Base-by-base conservation (phyloP, 441 rosid species). In the Adansonia grandidieri region DNA sequence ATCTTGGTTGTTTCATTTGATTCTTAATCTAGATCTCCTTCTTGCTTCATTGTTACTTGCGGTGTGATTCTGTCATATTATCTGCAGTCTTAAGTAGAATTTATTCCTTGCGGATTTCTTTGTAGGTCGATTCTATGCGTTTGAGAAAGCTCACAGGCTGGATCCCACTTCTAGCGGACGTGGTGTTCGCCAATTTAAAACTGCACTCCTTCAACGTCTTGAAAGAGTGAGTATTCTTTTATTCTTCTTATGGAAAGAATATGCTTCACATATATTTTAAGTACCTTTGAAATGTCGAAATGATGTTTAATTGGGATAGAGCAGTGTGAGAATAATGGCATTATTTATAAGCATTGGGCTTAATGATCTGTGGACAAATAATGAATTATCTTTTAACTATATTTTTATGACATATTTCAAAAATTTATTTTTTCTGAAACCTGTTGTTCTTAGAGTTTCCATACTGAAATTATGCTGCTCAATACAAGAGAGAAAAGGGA, bases 181-280 rank as follows among this genome's bases (percentile, higher is more conserved):
- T 71, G 98, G 99, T 80, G 99, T 96, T 84, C 95, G 98, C 22
- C 99, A 96, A 79, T 96, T 96, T 82, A 96, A 94, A 87, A 96
- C 98, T 78, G 98, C 99, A 10, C 97, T 96, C 9, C 92, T 96
- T 76, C 99, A 96, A 77, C 99, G 98, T 77, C 96, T 96, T 66
- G 98, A 93, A 85, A 91, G 95, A 90, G 99, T 94, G 80, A 85
- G 92, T 47, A 8, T 60, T 68, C 9, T 77, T 73, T 4, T 71
- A 37, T 37, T 37, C 42, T 14, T 11, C 22, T 45, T 50, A 56
- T 56, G n/a, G 40, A 56, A 56, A 40, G 50, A 19, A 54, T 56
- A 17, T 72, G 47, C 28, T 72, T 56, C 9, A 50, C 64, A 10
- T 54, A 54, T 51, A 9, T 71, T 28, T 51, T 51, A 24, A 71